phyloP scores from a whole-genome alignment of 805 yeast species.

The Martiniozyma abietophila region DNA sequence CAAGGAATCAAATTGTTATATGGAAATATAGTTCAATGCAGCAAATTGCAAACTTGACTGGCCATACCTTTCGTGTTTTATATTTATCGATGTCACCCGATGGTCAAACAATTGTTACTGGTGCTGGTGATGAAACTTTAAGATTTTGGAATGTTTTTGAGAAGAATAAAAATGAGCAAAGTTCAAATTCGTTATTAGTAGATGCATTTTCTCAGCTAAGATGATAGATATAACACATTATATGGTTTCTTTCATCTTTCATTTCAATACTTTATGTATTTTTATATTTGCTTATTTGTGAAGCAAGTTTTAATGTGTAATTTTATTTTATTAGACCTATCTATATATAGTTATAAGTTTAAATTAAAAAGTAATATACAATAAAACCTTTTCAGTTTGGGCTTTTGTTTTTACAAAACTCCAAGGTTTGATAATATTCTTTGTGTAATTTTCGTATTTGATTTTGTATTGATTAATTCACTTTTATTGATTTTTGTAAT shows the following conservation, averaged over 20 bases:
- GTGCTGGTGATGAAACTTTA: conserved; percentile 96
- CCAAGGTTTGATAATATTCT: no score
- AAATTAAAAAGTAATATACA: no score
- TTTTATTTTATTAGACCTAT: no score
- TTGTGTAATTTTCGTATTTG: no score
- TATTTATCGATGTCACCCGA: conserved; percentile 89
- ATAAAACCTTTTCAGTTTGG: no score
- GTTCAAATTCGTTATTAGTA: conserved; percentile 53
- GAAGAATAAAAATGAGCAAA: conserved; percentile 49
- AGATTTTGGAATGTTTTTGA: conserved; percentile 95
- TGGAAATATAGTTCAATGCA: conserved; percentile 92
- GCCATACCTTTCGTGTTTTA: conserved; percentile 87
- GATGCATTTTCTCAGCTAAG: conserved; percentile 72
- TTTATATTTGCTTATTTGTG: background rate
- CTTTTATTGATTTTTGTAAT: no score
- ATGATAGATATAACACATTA: conserved; percentile 21
- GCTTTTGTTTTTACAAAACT: no score
- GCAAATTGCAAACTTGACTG: conserved; percentile 87
- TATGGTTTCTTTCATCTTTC: background rate
- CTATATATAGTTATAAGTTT: no score
- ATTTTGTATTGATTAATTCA: no score
- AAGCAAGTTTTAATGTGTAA: no score
- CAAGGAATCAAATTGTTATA: conserved; percentile 79
- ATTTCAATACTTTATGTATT: background rate
- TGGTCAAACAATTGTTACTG: conserved; percentile 94